Evolutionary conservation across 192 early-diverging fungal genomes (phyloP).

Genomic region (Chytriomyces hyalinus): DNA sequence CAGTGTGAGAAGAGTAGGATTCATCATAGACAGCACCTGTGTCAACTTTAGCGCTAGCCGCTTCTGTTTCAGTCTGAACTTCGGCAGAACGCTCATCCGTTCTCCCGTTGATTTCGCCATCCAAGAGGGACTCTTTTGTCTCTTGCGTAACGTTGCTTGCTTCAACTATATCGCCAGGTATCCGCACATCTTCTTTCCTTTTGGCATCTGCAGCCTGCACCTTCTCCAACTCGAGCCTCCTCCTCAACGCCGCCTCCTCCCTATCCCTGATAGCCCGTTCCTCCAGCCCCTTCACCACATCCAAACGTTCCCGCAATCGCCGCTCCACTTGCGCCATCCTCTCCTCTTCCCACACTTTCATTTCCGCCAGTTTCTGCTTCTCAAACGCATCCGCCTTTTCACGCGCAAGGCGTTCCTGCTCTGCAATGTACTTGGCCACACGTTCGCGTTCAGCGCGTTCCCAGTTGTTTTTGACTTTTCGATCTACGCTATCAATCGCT

Average conservation of each 20-base stretch:
- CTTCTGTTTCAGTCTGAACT: neutral
- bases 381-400: neutral
- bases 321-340: neutral
- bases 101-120: neutral
- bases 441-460: conserved; percentile 30
- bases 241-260: no score
- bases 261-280: neutral
- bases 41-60: neutral
- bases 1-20: neutral
- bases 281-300: neutral
- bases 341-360: neutral
- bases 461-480: conserved; percentile 17
- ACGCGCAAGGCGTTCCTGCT: neutral
- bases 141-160: no score
- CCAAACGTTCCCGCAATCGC: neutral
- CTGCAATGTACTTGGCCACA: neutral
- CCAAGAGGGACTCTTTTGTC: neutral
- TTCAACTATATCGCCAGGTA: no score
- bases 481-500: conserved; percentile 3
- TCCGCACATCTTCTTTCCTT: neutral
- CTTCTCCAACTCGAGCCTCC: neutral
- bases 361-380: conserved; percentile 3
- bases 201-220: neutral
- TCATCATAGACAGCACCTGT: neutral
- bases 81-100: neutral